Evolutionary conservation across 1,284 basidiomycete species (phyloP).

Genomic region (Pisolithus thermaeus): DNA sequence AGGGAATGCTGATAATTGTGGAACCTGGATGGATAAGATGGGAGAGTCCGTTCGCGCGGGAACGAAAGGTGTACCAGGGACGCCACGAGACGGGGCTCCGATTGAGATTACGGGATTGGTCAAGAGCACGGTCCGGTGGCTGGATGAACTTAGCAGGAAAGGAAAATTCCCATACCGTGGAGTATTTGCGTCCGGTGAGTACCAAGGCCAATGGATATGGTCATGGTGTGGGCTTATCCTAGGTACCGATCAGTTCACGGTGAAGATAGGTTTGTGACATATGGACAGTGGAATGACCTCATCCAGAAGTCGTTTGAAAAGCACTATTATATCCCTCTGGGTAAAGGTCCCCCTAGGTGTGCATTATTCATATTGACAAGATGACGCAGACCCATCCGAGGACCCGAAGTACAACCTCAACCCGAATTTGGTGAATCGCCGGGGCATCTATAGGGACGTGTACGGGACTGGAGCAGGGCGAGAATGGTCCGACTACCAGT

Average conservation of each 20-base stretch:
- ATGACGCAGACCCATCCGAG: conserved; percentile 53
- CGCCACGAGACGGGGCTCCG: conserved; percentile 92
- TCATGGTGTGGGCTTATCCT: conserved; percentile 1
- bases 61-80: conserved; percentile 91
- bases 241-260: conserved; percentile 57
- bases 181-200: conserved; percentile 74
- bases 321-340: conserved; percentile 84
- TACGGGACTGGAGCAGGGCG: conserved; percentile 81
- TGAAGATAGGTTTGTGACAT: conserved; percentile 69
- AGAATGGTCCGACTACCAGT: conserved; percentile 96
- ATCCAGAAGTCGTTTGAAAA: conserved; percentile 87
- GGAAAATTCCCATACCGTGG: conserved; percentile 89
- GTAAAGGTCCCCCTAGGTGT: conserved; percentile 34
- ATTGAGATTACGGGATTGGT: conserved; percentile 93
- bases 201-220: neutral
- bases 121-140: conserved; percentile 91
- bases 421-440: conserved; percentile 72
- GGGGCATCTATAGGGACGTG: conserved; percentile 98
- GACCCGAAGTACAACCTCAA: conserved; percentile 74
- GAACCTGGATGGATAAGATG: conserved; percentile 99
- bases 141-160: conserved; percentile 59
- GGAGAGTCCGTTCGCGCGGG: conserved; percentile 88
- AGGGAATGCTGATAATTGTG: conserved; percentile 81
- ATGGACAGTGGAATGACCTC: conserved; percentile 85
- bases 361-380: conserved; percentile 2